Percentiles rank a stretch among this genome's conserved stretches.
These are phyloP conservation scores for Sorghum bicolor DNA, from an alignment of 176 grass and related monocot genomes.

Conservation along the genomic window Sorghum_bicolor_NCBIv3 NC_012874.2:2560501-2561000, in stretches of 20 bases:
- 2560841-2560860: not conserved
- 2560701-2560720: constrained; percentile 38
- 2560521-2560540: constrained; percentile 61
- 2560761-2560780: not conserved
- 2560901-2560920: not conserved
- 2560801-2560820: not conserved
- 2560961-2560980: not conserved
- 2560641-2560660: not conserved
- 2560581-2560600: not conserved
- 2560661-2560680: constrained; percentile 26
- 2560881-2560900: no score
- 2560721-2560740: constrained; percentile 19
- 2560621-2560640: not conserved
- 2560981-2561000: constrained; percentile 18
- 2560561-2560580: constrained; percentile 48
- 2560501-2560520: constrained; percentile 79
- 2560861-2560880: no score
- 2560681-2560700: constrained; percentile 98
- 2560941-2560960: not conserved
- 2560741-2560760: not conserved
- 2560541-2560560: constrained; percentile 99
- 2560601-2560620: not conserved
- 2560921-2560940: not conserved
- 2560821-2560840: not conserved
- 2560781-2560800: not conserved